phyloP scores from a whole-genome alignment of 176 grass and related monocot species.

The Oryza longistaminata region DNA sequence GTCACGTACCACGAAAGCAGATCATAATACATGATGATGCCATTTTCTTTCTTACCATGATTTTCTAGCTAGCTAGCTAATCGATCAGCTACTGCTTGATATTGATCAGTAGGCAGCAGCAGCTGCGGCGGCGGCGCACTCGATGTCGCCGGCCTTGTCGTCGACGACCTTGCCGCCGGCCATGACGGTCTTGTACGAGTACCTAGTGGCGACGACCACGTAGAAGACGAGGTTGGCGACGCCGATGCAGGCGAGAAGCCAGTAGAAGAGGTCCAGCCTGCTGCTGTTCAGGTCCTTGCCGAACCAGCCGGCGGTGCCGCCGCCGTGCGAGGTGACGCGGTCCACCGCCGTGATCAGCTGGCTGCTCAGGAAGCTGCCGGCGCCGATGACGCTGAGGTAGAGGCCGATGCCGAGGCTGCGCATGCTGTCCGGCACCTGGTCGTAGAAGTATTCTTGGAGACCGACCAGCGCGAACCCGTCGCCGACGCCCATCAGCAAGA shows the following conservation, averaged over 20 bases:
- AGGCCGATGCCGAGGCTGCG: conserved; percentile 77
- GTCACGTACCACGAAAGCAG: not conserved
- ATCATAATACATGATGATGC: not conserved
- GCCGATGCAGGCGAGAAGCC: conserved; percentile 48
- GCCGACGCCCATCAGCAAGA: conserved; percentile 55
- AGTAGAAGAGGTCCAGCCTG: conserved; percentile 79
- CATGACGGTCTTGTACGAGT: conserved; percentile 76
- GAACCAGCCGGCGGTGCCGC: conserved; percentile 47
- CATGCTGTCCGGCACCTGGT: conserved; percentile 83
- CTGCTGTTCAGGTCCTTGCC: conserved; percentile 66
- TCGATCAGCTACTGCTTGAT: not conserved
- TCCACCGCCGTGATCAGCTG: conserved; percentile 59
- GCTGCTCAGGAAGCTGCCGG: conserved; percentile 73
- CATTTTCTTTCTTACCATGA: not conserved
- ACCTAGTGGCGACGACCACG: conserved; percentile 42
- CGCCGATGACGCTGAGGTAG: conserved; percentile 75
- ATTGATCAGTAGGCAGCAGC: not conserved
- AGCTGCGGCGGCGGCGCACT: conserved; percentile 1
- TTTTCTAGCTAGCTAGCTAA: conserved; percentile 10
- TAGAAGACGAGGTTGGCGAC: conserved; percentile 59
- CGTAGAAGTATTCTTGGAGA: conserved; percentile 92
- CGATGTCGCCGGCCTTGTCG: conserved; percentile 32
- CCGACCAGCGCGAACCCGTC: conserved; percentile 85
- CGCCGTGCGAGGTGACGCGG: conserved; percentile 26
- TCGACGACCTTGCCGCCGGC: conserved; percentile 31